Conservation (phyloP, 192 early-diverging fungal species). For the Rhizophagus sp. region DNA sequence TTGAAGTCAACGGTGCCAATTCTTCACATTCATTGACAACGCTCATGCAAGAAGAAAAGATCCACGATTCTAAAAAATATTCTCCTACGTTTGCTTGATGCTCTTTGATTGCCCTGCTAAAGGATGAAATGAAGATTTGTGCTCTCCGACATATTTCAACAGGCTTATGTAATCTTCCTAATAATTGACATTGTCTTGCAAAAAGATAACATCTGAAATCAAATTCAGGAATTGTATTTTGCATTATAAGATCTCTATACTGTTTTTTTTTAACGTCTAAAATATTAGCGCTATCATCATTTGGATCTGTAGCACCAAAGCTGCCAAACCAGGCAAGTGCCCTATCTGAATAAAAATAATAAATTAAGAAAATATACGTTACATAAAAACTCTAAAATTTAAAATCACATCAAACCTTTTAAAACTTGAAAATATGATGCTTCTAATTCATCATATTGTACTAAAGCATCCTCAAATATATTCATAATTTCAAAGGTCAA, state of each 20-base stretch:
- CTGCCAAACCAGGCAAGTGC: conserved; percentile 90
- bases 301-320: conserved; percentile 82
- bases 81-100: conserved; percentile 64
- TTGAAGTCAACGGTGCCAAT: conserved; percentile 50
- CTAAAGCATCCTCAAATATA: conserved; percentile 83
- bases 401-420: conserved; percentile 48
- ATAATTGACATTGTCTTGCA: conserved; percentile 82
- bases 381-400: conserved; percentile 7
- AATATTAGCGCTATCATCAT: conserved; percentile 88
- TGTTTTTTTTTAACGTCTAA: conserved; percentile 76
- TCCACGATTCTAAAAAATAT: conserved; percentile 77
- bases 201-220: conserved; percentile 97
- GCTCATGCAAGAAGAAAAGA: conserved; percentile 76
- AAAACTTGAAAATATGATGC: conserved; percentile 92
- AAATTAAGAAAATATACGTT: conserved; percentile 15
- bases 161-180: conserved; percentile 66
- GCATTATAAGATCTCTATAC: conserved; percentile 85
- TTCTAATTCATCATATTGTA: conserved; percentile 97
- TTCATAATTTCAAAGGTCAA: conserved; percentile 86
- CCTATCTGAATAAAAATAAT: conserved; percentile 53
- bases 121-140: conserved; percentile 71
- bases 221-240: conserved; percentile 91
- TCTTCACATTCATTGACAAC: conserved; percentile 81
- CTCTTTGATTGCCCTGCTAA: conserved; percentile 71
- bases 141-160: conserved; percentile 71